phyloP scores from a whole-genome alignment of 1,284 basidiomycete genomes.

The Apiotrichum siamense region DNA sequence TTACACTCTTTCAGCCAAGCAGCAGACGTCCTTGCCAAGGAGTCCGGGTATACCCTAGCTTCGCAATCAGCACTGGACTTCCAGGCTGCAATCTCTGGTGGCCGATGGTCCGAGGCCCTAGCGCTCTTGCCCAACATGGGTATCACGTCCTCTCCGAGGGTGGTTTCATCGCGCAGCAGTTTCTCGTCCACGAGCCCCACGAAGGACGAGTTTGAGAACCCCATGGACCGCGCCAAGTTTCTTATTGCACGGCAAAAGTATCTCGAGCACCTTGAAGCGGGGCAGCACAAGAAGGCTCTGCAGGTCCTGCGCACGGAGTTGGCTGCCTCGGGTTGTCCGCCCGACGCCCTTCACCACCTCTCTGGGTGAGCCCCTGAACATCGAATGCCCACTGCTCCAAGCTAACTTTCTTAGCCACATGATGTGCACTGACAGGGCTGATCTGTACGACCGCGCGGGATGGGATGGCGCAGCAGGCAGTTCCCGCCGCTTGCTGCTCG shows the following conservation, averaged over 20 bases:
- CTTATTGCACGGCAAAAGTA: constrained; percentile 93
- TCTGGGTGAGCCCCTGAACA: constrained; percentile 60
- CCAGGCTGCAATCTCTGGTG: constrained; percentile 71
- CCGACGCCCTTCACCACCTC: constrained; percentile 71
- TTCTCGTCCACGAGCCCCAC: constrained; percentile 28
- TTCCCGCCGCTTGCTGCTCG: constrained; percentile 70
- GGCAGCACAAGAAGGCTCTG: constrained; percentile 74
- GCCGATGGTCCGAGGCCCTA: constrained; percentile 77
- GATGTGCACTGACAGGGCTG: constrained; percentile 80
- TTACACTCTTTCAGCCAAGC: constrained; percentile 59
- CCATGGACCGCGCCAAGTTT: constrained; percentile 67
- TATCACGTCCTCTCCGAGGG: constrained; percentile 37
- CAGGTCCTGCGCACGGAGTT: constrained; percentile 80
- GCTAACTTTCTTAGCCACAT: constrained; percentile 62
- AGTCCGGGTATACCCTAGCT: constrained; percentile 88
- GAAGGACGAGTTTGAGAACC: constrained; percentile 18
- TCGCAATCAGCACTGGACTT: constrained; percentile 72
- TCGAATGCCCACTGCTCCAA: background rate
- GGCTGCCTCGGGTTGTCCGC: constrained; percentile 67
- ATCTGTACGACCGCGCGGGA: constrained; percentile 68
- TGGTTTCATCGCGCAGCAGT: constrained; percentile 25
- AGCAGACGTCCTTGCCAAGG: constrained; percentile 77
- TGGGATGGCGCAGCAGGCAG: constrained; percentile 84
- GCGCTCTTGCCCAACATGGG: constrained; percentile 63
- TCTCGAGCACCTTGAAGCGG: constrained; percentile 82